Evolutionary conservation across 2,329 filamentous ascomycete genomes (phyloP), one percentile per base, ranked within the genome.

Genomic region (Alternaria postmessia): DNA sequence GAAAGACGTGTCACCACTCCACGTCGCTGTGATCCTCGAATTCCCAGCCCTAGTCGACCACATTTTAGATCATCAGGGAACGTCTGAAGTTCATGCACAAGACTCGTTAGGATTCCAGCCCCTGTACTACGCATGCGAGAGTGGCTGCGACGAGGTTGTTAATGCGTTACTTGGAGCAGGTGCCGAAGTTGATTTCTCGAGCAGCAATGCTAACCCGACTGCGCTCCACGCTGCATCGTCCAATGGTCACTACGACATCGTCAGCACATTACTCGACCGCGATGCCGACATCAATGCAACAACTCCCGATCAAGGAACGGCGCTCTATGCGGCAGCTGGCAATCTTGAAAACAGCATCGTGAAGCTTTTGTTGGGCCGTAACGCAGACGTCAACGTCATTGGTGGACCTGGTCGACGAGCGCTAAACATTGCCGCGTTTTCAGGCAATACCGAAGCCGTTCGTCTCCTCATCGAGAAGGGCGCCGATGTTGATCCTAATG

Each of bases 81-180:
- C 28, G 3, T 44, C 47, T 3, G 62, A 69, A 12, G 36, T 70
- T 16, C 55, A 70, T 20, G 51, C 57, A n/a, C 55, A 61, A 46
- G 67, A 71, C 43, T 70, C 66, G 2, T 46, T 66, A 4, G 68
- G 65, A 2, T 66, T 57, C 32, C 68, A 69, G 36, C 68, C 69
- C 7, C 58, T 72, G 1, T 69, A 61, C 42, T 70, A 68, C 44
- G 68, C 69, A 22, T 70, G 64, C 53, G 38, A 43, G 32, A 46
- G 52, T 24, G 66, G 68, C 8, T 55, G 65, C 12, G 57, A 59
- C n/a, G 67, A 66, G 12, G 67, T 69, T 11, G 51, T 70, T 5
- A 60, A 66, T 20, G 42, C 54, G 3, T 46, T 72, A 4, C 59
- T 72, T 11, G 59, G 58, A 9, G 65, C 60, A 30, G 63, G 63